Evolutionary conservation across 1,284 basidiomycete species (phyloP), one percentile per base, ranked within the genome.

Genomic region (Ustilago sp.): DNA sequence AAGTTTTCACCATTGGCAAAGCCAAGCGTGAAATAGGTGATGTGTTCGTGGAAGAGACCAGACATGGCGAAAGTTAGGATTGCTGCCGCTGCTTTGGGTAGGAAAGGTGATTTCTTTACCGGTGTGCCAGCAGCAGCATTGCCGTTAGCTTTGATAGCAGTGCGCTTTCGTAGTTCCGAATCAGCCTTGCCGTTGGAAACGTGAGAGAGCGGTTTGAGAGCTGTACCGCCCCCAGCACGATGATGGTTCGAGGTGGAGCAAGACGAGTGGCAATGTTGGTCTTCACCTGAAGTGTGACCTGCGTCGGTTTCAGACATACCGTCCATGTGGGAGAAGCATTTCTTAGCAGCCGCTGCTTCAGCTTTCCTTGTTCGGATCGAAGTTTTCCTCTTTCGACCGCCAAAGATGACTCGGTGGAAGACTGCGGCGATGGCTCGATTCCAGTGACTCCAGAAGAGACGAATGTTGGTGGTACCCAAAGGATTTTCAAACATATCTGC

Each of bases 371-470:
- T 74, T 39, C 69, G 74, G 45, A 73, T 41, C 23, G 19, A 28
- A 31, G 56, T 63, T 67, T 75, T 78, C 63, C 52, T 67, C 72
- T 76, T 74, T 17, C 69, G 61, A 12, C 84, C 83, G 35, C 79
- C 81, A 59, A 86, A 86, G 8, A 86, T 74, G 59, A 86, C 83
- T n/a, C 84, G 82, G 69, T 85, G 84, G 4, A 86, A 74, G 4
- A 86, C 81, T 5, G 79, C 73, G 19, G 84, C 81, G 57, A 86
- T 85, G 36, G 83, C 83, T 28, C 83, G 78, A 61, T 86, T 86
- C 84, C 84, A 86, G 71, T 84, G 82, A 36, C 81, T 82, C 84
- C 84, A 85, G 62, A 85, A 85, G 34, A 83, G 67, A 23, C 83
- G 83, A 41, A 85, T 79, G 71, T 83, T 84, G 62, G 81, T 81